Percentiles rank a stretch among this genome's conserved stretches.
Evolutionary conservation across 768 basidiomycete species (phyloP).

Genomic region (Chalciporus pseudorubinellus): DNA sequence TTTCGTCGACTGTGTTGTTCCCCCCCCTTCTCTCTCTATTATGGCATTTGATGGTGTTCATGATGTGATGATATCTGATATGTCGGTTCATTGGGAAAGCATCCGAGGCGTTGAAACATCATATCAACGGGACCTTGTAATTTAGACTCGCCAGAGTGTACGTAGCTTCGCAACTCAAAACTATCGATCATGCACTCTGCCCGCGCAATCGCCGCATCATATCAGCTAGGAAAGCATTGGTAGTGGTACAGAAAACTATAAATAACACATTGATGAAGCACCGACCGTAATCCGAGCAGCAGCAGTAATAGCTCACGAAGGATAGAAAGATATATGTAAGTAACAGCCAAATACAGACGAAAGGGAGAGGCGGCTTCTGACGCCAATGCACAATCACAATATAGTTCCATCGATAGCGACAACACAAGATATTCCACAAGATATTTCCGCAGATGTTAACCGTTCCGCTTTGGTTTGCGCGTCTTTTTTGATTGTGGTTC

Average conservation of each 20-base stretch:
- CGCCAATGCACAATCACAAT: slow-evolving; percentile 25
- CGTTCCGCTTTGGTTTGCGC: slow-evolving; percentile 56
- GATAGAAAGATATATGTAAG: slow-evolving; percentile 31
- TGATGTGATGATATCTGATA: neutral
- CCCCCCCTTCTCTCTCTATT: slow-evolving; percentile 1
- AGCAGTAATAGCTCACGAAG: slow-evolving; percentile 18
- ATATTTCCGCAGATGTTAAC: slow-evolving; percentile 34
- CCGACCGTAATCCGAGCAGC: slow-evolving; percentile 27
- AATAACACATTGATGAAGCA: slow-evolving; percentile 32
- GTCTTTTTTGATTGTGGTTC: slow-evolving; percentile 51
- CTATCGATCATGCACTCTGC: neutral
- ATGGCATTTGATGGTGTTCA: slow-evolving; percentile 16
- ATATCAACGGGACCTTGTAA: neutral
- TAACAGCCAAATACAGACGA: slow-evolving; percentile 20
- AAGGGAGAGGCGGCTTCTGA: slow-evolving; percentile 13
- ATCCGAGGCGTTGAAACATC: neutral
- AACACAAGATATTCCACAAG: slow-evolving; percentile 35
- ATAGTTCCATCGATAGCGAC: slow-evolving; percentile 31
- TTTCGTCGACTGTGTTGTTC: neutral
- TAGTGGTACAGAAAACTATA: slow-evolving; percentile 38
- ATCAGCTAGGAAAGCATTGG: slow-evolving; percentile 16
- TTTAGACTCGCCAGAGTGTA: no score
- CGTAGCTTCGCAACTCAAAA: neutral
- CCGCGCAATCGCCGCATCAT: slow-evolving; percentile 6
- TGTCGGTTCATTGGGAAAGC: neutral